A percentile compares a stretch with the other conserved stretches of the same genome.
Conservation (phyloP, 2,329 filamentous ascomycete genomes). For the Neurospora sp. region DNA sequence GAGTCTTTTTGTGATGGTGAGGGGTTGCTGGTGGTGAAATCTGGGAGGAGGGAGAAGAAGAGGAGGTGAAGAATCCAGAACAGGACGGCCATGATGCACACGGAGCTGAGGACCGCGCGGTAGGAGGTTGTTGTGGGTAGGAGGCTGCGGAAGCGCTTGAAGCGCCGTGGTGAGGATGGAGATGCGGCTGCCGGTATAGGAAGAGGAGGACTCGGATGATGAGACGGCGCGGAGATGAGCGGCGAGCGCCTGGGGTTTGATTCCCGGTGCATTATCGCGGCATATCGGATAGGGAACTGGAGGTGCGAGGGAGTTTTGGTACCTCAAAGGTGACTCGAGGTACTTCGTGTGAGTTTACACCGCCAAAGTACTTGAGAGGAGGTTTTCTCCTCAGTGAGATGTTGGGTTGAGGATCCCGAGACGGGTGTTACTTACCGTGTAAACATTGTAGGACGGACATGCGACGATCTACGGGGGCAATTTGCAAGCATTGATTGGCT, state of each 20-base stretch:
- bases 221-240: not conserved
- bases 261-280: not conserved
- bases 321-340: not conserved
- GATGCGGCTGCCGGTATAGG: not conserved
- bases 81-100: not conserved
- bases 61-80: not conserved
- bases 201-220: not conserved
- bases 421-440: not conserved
- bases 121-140: not conserved
- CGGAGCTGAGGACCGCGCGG: not conserved
- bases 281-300: not conserved
- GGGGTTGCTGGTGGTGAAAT: not conserved
- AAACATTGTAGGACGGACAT: not conserved
- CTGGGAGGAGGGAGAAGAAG: not conserved
- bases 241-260: not conserved
- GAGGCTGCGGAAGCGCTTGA: not conserved
- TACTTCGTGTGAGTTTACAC: not conserved
- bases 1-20: not conserved
- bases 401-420: not conserved
- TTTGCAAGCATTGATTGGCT: not conserved
- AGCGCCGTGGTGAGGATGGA: not conserved
- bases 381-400: not conserved
- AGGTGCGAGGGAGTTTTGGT: not conserved
- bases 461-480: not conserved
- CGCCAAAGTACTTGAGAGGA: not conserved